Base-by-base conservation (phyloP, 352 stramenopile species). In the Salisapilia sapeloensis region DNA sequence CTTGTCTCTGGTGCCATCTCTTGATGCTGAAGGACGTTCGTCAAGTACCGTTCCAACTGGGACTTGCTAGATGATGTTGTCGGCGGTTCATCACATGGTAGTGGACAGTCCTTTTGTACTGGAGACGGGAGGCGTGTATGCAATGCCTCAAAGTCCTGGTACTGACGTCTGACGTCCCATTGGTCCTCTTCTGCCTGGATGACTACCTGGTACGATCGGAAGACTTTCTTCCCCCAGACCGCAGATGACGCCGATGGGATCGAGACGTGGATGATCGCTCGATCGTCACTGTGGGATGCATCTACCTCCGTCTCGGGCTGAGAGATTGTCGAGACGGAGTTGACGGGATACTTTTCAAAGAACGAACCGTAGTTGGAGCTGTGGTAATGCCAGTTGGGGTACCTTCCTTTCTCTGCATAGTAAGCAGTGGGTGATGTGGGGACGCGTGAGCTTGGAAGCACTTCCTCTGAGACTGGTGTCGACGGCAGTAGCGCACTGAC, bases 201-300 rank as follows among this genome's bases (percentile, higher is more conserved):
- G 17, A 79, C 54, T 36, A 84, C 60, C 45, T 84, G 80, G 49
- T 71, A 84, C 12, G 64, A 76, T 9, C 80, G 51, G 26, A 81
- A 84, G 5, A 61, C 48, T 24, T 64, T 66, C 38, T 80, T 74
- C 24, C 61, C 61, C 67, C 67, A 84, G n/a, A 62, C 59, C 1
- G 64, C 77, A 18, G 58, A 65, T 4, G 62, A 79, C 6, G 60
- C 59, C n/a, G 60, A 54, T 16, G 67, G 67, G 21, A 84, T 84
- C n/a, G 57, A 60, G 28, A 72, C 52, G 1, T 53, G 40, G 46
- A 83, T 69, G 43, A 37, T 5, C 30, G 20, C 12, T 20, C 49
- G 9, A 40, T 48, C 24, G 20, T 48, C 18, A 39, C 55, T 15
- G 46, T 40, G 38, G 26, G 35, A 24, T 14, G 31, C 23, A 6